These are phyloP conservation scores for Hibiscus mutabilis DNA, from an alignment of 345 rosid species.

Conservation along the genomic window DNA sequence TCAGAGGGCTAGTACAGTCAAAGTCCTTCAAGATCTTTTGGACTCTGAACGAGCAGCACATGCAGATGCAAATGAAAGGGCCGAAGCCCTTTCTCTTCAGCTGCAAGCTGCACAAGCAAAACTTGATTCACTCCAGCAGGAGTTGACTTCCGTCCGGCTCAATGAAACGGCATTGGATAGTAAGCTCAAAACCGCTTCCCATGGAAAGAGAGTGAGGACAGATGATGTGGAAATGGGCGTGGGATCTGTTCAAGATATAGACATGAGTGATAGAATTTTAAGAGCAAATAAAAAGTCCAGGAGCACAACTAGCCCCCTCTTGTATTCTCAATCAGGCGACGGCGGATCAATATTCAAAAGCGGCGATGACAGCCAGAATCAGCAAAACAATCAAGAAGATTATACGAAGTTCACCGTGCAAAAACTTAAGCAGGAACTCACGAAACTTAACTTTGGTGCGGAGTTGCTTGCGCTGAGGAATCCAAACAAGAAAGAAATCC, in stretches of 20 bases:
- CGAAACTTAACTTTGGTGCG: constrained; percentile 71
- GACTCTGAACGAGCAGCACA: constrained; percentile 81
- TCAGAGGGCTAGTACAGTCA: constrained; percentile 72
- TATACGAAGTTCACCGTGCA: constrained; percentile 67
- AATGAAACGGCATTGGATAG: constrained; percentile 80
- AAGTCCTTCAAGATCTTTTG: constrained; percentile 70
- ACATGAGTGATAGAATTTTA: constrained; percentile 32
- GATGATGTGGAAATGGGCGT: constrained; percentile 60
- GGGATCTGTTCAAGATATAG: constrained; percentile 54
- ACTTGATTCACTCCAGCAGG: constrained; percentile 78
- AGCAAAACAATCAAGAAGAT: constrained; percentile 53
- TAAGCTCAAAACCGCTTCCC: constrained; percentile 69
- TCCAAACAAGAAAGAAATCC: constrained; percentile 74
- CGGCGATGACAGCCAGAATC: constrained; percentile 42
- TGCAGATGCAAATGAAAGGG: constrained; percentile 60
- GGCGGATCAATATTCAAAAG: constrained; percentile 56
- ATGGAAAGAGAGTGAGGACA: constrained; percentile 59
- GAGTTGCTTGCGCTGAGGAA: constrained; percentile 67
- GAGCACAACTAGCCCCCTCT: constrained; percentile 52
- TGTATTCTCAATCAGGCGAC: constrained; percentile 43
- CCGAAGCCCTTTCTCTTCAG: constrained; percentile 75
- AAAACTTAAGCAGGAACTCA: constrained; percentile 83
- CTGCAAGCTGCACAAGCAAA: constrained; percentile 71
- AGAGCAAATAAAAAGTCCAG: constrained; percentile 60
- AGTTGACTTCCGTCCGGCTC: constrained; percentile 64